Evolutionary conservation across 83 land plant species (phyloP).

Genomic region (Picea mariana): DNA sequence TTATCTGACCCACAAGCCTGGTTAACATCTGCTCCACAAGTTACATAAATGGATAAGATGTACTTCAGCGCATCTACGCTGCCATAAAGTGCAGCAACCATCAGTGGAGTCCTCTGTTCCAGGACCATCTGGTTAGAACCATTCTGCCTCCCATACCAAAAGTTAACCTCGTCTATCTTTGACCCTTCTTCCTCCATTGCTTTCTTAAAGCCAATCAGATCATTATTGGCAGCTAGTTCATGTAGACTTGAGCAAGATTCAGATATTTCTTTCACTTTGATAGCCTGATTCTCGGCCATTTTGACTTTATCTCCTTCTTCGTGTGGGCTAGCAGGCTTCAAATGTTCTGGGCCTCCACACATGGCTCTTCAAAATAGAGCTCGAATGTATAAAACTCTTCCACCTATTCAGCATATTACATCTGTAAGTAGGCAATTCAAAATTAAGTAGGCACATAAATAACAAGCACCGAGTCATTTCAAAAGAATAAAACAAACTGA

Average conservation of each 20-base stretch:
- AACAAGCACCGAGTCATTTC: no score
- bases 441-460: no score
- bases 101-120: constrained; percentile 61
- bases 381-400: no score
- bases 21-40: neutral
- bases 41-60: constrained; percentile 34
- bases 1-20: no score
- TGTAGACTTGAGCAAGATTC: constrained; percentile 47
- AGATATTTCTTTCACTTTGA: constrained; percentile 29
- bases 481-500: no score
- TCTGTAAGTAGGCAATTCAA: no score
- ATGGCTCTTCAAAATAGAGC: no score
- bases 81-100: constrained; percentile 26
- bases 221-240: constrained; percentile 74
- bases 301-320: constrained; percentile 6
- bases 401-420: no score
- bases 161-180: no score
- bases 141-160: no score
- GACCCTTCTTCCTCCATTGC: constrained; percentile 28
- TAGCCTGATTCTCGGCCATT: neutral
- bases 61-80: constrained; percentile 44
- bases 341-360: no score
- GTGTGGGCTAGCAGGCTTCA: no score
- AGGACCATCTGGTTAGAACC: constrained; percentile 48
- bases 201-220: constrained; percentile 44